These are phyloP conservation scores for Blastobotrys petasosporus DNA, from an alignment of 1,139 yeast genomes.

Conservation along the genomic window DNA sequence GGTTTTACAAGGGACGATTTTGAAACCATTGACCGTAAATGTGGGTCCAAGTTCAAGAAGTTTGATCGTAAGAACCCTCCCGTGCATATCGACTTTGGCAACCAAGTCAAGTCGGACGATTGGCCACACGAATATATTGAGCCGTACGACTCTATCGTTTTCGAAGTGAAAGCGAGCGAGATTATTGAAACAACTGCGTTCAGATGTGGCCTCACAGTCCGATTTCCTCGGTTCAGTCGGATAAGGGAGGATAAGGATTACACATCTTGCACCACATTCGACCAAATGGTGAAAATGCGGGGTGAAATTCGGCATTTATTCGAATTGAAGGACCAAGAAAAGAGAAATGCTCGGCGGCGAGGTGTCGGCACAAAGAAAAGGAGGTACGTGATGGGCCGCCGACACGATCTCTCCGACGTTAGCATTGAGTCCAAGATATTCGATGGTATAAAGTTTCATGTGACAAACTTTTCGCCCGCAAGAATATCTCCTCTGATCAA, in stretches of 20 bases:
- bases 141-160: conserved; percentile 68
- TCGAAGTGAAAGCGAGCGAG: conserved; percentile 83
- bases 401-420: neutral
- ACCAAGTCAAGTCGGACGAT: neutral
- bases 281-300: conserved; percentile 37
- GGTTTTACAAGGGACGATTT: conserved; percentile 68
- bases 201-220: conserved; percentile 62
- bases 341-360: neutral
- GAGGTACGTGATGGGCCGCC: neutral
- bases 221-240: conserved; percentile 67
- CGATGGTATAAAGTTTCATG: neutral
- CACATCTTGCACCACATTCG: conserved; percentile 51
- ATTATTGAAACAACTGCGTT: conserved; percentile 50
- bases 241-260: conserved; percentile 65
- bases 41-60: conserved; percentile 58
- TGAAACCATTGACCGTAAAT: conserved; percentile 49
- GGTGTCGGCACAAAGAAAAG: neutral
- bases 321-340: conserved; percentile 12
- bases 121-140: conserved; percentile 70
- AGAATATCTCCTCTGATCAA: conserved; percentile 23
- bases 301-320: conserved; percentile 16
- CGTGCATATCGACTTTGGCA: conserved; percentile 29
- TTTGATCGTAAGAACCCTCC: conserved; percentile 47
- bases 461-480: neutral
- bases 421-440: neutral